Base-by-base conservation (phyloP, 2,329 filamentous ascomycete species). In the Aureobasidium uvarum region DNA sequence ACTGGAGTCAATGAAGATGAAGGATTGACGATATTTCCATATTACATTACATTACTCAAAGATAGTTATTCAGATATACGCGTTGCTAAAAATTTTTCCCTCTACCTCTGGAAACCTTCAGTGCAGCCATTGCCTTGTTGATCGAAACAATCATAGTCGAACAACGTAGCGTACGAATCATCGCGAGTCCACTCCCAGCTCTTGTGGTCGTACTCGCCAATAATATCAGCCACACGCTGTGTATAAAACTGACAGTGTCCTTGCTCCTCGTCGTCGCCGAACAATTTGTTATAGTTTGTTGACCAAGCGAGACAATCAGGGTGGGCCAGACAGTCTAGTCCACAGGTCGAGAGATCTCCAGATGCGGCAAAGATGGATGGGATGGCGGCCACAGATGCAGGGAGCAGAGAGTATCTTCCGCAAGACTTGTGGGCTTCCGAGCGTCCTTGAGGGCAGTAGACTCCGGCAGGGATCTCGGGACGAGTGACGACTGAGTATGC, bases 401-500 rank as follows among this genome's bases (percentile, higher is more conserved):
- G 18, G 4, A 20, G 18, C 41, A 45, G n/a, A 20, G n/a, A 20
- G n/a, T 45, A 45, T 23, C n/a, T 14, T 20, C 41, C n/a, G n/a
- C 41, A 45, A 11, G 41, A 45, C 8, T 45, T 45, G 41, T 20
- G n/a, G 41, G n/a, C n/a, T 45, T 10, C n/a, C 6, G 41, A 23
- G 16, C 6, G 8, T 2, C 46, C 46, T 31, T 50, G 46, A 2
- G 46, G 46, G 10, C 46, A 50, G 23, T 28, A 20, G 5, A 25
- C 3, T 7, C 46, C 46, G 16, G 46, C 20, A 28, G 46, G 46
- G n/a, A 50, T 50, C 28, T n/a, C 8, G 14, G 50, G 50, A 13
- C 50, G 50, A 13, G 50, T 33, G 50, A 36, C 50, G 5, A 36
- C 50, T 16, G 52, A 58, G 16, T 63, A 67, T 25, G 56, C 50